Conservation (phyloP, 164 flowering plant genomes). For the Santalum album region DNA sequence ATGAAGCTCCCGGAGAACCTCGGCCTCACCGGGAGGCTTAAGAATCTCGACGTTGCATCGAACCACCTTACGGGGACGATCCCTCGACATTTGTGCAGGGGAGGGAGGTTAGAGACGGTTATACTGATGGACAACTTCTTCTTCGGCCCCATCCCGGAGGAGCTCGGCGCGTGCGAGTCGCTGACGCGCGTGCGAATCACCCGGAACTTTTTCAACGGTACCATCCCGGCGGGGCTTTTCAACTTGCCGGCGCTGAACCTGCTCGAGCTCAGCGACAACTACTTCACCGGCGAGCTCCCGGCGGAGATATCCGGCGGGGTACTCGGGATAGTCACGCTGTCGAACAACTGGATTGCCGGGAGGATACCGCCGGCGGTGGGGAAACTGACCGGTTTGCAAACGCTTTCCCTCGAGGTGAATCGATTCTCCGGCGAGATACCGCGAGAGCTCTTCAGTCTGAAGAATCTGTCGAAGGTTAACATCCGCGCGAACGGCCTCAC, state of each 20-base stretch:
- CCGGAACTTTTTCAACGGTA: constrained; percentile 53
- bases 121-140: constrained; percentile 63
- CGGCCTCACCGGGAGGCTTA: constrained; percentile 55
- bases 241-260: constrained; percentile 36
- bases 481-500: constrained; percentile 43
- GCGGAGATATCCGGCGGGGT: constrained; percentile 27
- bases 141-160: constrained; percentile 65
- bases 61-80: constrained; percentile 74
- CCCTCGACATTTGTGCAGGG: constrained; percentile 55
- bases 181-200: constrained; percentile 39
- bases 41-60: constrained; percentile 41
- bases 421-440: constrained; percentile 56
- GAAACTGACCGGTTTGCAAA: constrained; percentile 30
- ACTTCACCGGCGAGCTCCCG: constrained; percentile 68
- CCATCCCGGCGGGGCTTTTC: constrained; percentile 67
- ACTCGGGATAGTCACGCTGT: constrained; percentile 29
- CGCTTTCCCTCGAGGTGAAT: constrained; percentile 43
- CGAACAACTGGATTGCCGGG: constrained; percentile 58
- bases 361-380: constrained; percentile 51
- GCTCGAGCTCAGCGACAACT: constrained; percentile 55
- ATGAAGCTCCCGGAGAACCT: constrained; percentile 58
- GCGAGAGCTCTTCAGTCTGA: constrained; percentile 31
- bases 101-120: constrained; percentile 46
- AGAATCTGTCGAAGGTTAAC: constrained; percentile 32
- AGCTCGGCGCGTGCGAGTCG: constrained; percentile 71